Conservation (phyloP, 2,329 filamentous ascomycete species). For the Lachnellula subtilissima region DNA sequence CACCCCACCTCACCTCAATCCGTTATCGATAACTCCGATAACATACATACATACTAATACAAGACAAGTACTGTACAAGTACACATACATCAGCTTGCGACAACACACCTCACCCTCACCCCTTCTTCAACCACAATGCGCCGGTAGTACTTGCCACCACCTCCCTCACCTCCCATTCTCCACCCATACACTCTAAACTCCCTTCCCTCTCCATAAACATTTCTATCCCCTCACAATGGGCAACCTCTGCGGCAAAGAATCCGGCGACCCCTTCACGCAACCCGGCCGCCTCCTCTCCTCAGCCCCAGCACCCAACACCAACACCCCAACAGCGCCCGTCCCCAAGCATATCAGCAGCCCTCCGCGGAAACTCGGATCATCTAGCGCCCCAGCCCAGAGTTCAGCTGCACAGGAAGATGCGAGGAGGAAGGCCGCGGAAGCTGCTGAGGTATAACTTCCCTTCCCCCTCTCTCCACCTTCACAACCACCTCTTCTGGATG, state of each 20-base stretch:
- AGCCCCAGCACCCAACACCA: constrained; percentile 36
- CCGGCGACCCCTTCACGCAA: constrained; percentile 62
- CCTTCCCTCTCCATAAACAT: background rate
- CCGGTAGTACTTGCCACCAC: background rate
- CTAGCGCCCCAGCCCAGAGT: constrained; percentile 39
- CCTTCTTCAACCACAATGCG: constrained; percentile 4
- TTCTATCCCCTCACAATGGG: constrained; percentile 56
- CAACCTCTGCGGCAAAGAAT: constrained; percentile 77
- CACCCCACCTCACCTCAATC: no score
- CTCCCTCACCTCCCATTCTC: background rate
- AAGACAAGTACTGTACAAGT: no score
- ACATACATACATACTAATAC: no score
- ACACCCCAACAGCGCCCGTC: constrained; percentile 42
- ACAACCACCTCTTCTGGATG: no score
- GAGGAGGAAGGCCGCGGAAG: constrained; percentile 67
- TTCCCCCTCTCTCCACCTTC: no score
- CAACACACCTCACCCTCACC: background rate
- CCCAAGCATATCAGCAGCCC: constrained; percentile 49
- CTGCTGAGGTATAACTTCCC: constrained; percentile 67
- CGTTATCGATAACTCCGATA: no score
- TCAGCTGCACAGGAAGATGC: constrained; percentile 49
- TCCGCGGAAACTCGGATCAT: constrained; percentile 58
- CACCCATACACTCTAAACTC: background rate
- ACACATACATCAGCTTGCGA: constrained; percentile 5
- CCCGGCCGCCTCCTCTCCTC: constrained; percentile 69